Percentiles rank a stretch among this genome's conserved stretches.
Evolutionary conservation across 192 early-diverging fungal genomes (phyloP).

Genomic region (Backusella sp.): DNA sequence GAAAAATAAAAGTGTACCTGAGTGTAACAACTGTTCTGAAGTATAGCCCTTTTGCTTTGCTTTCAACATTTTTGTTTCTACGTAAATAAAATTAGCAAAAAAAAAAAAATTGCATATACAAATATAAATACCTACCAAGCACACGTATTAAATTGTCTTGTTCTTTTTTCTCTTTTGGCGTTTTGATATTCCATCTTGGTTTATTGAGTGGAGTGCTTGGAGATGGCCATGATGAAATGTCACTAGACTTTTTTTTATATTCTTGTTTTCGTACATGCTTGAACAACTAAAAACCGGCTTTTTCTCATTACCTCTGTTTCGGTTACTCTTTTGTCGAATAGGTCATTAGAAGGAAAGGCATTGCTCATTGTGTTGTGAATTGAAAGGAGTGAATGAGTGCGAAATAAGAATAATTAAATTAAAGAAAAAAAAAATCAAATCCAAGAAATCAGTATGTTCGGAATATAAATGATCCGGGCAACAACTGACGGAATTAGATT

Average conservation of each 20-base stretch:
- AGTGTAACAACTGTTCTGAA: background rate
- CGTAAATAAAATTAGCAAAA: background rate
- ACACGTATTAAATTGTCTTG: background rate
- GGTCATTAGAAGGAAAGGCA: background rate
- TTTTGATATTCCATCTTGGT: conserved; percentile 5
- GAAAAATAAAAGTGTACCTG: background rate
- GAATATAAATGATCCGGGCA: no score
- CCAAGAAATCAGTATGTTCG: no score
- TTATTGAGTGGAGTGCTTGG: background rate
- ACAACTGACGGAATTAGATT: no score
- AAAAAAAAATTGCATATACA: background rate
- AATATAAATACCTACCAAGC: background rate
- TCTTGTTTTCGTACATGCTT: background rate
- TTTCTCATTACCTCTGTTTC: background rate
- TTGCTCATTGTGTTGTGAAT: background rate
- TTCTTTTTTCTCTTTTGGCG: background rate
- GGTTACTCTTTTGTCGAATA: background rate
- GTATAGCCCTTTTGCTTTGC: background rate
- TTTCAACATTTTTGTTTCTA: conserved; percentile 3
- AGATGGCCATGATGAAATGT: background rate
- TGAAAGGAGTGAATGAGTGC: background rate
- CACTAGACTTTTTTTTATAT: background rate
- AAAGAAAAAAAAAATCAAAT: no score
- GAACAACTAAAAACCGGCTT: background rate
- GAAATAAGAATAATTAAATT: background rate